Conservation (phyloP, 1,139 yeast species). For the Dujonia santamariae region DNA sequence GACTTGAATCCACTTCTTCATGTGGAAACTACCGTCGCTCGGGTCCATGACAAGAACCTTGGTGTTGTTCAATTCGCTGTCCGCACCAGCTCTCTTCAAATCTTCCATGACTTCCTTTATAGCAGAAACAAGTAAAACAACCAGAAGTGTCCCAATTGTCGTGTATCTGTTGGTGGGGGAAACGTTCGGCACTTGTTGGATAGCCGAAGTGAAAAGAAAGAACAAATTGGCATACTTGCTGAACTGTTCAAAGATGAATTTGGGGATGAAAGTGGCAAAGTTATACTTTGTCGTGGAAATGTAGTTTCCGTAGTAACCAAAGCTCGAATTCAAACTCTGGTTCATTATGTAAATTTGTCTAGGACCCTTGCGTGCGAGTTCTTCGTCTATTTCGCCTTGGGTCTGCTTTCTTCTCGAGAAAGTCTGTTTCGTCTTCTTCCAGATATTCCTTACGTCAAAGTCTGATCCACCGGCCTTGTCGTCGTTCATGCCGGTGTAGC, state of each 20-base stretch:
- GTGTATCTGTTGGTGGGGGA: slow-evolving; percentile 96
- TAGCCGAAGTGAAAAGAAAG: slow-evolving; percentile 85
- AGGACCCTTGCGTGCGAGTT: slow-evolving; percentile 36
- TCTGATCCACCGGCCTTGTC: slow-evolving; percentile 23
- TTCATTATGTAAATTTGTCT: slow-evolving; percentile 72
- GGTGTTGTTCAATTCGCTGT: slow-evolving; percentile 83
- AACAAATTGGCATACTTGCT: slow-evolving; percentile 95
- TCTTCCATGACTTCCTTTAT: slow-evolving; percentile 90
- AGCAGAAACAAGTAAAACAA: slow-evolving; percentile 88
- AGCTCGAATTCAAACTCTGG: slow-evolving; percentile 47
- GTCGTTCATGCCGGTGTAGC: slow-evolving; percentile 23
- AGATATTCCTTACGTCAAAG: slow-evolving; percentile 60
- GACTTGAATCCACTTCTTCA: slow-evolving; percentile 81
- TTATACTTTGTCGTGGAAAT: slow-evolving; percentile 97
- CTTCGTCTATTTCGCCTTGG: slow-evolving; percentile 6
- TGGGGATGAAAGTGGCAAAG: slow-evolving; percentile 88
- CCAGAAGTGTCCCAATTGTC: slow-evolving; percentile 83
- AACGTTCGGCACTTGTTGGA: slow-evolving; percentile 96
- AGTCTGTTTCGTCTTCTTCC: slow-evolving; percentile 12
- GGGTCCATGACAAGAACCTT: slow-evolving; percentile 67
- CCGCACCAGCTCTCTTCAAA: slow-evolving; percentile 83
- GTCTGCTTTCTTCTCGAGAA: slow-evolving; percentile 2
- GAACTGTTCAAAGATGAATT: slow-evolving; percentile 93
- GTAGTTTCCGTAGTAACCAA: slow-evolving; percentile 74
- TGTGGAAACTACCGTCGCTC: slow-evolving; percentile 55